A percentile compares a stretch with the other conserved stretches of the same genome.
Evolutionary conservation across 2,329 filamentous ascomycete species (phyloP).

Genomic region (Aspergillus versicolor): DNA sequence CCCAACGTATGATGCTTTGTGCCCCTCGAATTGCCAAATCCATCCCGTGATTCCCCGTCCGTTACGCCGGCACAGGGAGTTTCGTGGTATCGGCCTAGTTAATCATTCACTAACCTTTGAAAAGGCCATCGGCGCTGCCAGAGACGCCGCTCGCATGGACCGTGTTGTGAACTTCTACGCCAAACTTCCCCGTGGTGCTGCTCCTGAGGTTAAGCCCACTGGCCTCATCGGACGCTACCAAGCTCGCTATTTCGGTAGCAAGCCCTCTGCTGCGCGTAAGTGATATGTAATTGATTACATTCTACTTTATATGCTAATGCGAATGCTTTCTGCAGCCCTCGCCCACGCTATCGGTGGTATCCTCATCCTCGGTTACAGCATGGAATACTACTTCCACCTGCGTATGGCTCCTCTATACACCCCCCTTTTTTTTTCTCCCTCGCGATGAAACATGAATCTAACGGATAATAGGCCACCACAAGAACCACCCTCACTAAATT

Average conservation of each 20-base stretch:
- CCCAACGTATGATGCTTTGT: conserved; percentile 35
- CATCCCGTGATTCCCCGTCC: conserved; percentile 24
- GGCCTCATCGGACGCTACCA: conserved; percentile 89
- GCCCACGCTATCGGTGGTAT: conserved; percentile 80
- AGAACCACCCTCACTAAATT: conserved; percentile 97
- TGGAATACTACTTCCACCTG: conserved; percentile 99
- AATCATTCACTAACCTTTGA: conserved; percentile 34
- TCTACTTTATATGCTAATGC: not conserved
- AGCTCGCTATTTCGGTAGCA: conserved; percentile 87
- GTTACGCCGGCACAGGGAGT: conserved; percentile 10
- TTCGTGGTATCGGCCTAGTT: conserved; percentile 12
- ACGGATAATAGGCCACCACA: conserved; percentile 80
- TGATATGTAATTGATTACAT: conserved; percentile 23
- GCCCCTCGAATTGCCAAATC: conserved; percentile 16
- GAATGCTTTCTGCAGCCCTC: conserved; percentile 62
- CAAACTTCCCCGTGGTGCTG: conserved; percentile 90
- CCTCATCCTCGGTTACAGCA: conserved; percentile 81
- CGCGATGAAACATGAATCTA: conserved; percentile 1
- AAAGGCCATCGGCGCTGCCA: conserved; percentile 89
- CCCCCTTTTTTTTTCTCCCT: too few relatives aligned
- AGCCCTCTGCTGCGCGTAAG: conserved; percentile 84
- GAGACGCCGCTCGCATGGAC: conserved; percentile 96
- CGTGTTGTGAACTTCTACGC: conserved; percentile 98
- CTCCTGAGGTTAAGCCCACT: conserved; percentile 77
- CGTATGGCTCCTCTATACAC: conserved; percentile 61